Evolutionary conservation across 2,329 filamentous ascomycete species (phyloP).

Genomic region (Graphilbum ipis-grandicollis): DNA sequence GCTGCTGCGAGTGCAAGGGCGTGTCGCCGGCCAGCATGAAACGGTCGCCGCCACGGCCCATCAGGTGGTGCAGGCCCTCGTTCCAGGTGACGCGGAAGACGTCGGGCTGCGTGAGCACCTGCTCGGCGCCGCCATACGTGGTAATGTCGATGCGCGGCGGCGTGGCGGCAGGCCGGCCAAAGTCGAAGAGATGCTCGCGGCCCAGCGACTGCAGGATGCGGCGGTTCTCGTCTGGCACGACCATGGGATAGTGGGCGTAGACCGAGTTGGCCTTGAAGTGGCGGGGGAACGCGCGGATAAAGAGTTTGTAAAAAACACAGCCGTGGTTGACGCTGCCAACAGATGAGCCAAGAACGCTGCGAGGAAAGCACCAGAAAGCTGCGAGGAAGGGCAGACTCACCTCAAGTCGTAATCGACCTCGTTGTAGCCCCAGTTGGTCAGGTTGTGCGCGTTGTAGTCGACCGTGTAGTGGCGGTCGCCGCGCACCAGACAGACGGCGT

Average conservation of each 20-base stretch:
- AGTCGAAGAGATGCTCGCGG: constrained; percentile 53
- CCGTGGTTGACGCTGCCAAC: constrained; percentile 47
- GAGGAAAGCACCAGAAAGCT: not conserved
- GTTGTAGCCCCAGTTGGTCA: constrained; percentile 75
- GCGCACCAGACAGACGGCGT: constrained; percentile 62
- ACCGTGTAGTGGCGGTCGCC: constrained; percentile 64
- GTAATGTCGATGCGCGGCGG: constrained; percentile 35
- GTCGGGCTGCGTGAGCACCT: constrained; percentile 41
- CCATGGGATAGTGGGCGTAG: constrained; percentile 65
- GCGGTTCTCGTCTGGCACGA: constrained; percentile 52
- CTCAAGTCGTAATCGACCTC: constrained; percentile 56
- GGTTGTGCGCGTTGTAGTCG: constrained; percentile 55
- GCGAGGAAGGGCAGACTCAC: not conserved
- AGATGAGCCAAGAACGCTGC: not conserved
- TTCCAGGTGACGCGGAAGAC: constrained; percentile 51
- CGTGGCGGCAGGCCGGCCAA: constrained; percentile 37
- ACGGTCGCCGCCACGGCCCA: constrained; percentile 33
- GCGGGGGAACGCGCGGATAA: constrained; percentile 61
- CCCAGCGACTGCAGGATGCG: constrained; percentile 52
- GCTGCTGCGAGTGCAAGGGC: constrained; percentile 28
- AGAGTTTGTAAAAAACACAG: constrained; percentile 72
- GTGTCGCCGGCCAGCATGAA: constrained; percentile 39
- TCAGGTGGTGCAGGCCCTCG: constrained; percentile 42
- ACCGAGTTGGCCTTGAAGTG: constrained; percentile 65
- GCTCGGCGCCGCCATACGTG: constrained; percentile 42